Conservation (phyloP, 2,329 filamentous ascomycete species). For the Celoporthe dispersa region DNA sequence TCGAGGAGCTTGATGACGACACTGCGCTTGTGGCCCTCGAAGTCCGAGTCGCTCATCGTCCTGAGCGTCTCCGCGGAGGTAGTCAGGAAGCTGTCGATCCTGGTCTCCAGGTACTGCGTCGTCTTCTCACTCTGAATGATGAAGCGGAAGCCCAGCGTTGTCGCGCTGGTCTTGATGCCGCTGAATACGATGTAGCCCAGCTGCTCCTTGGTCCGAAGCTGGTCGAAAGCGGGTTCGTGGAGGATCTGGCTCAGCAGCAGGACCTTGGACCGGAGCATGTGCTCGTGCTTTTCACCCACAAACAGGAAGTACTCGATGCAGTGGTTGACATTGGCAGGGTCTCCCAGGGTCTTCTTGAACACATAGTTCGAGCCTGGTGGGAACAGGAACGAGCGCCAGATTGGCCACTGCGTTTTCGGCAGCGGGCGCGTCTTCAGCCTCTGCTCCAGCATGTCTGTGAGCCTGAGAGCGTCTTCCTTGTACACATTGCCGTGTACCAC, state of each 20-base stretch:
- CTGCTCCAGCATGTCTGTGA: constrained; percentile 81
- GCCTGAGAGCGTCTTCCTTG: constrained; percentile 86
- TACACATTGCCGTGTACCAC: constrained; percentile 91
- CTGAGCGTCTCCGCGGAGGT: constrained; percentile 68
- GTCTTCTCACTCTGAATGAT: constrained; percentile 92
- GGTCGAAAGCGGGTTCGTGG: constrained; percentile 92
- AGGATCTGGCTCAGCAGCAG: constrained; percentile 87
- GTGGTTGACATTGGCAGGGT: constrained; percentile 88
- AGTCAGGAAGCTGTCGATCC: constrained; percentile 84
- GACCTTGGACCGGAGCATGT: constrained; percentile 73
- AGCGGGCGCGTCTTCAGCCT: constrained; percentile 75
- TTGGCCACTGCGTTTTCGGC: constrained; percentile 78
- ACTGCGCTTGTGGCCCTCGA: constrained; percentile 89
- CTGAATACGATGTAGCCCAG: constrained; percentile 96
- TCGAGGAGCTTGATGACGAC: constrained; percentile 85
- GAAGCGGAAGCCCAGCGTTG: constrained; percentile 83
- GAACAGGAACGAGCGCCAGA: constrained; percentile 76
- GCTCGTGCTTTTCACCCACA: constrained; percentile 70
- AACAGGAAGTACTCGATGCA: constrained; percentile 80
- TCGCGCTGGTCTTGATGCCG: constrained; percentile 71
- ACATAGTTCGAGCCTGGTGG: constrained; percentile 82
- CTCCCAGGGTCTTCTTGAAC: constrained; percentile 79
- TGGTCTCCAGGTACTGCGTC: constrained; percentile 79
- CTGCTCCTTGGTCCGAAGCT: constrained; percentile 94
- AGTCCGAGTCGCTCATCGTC: constrained; percentile 80